phyloP scores from a whole-genome alignment of 2,329 filamentous ascomycete species.

The Ascochyta lentis region DNA sequence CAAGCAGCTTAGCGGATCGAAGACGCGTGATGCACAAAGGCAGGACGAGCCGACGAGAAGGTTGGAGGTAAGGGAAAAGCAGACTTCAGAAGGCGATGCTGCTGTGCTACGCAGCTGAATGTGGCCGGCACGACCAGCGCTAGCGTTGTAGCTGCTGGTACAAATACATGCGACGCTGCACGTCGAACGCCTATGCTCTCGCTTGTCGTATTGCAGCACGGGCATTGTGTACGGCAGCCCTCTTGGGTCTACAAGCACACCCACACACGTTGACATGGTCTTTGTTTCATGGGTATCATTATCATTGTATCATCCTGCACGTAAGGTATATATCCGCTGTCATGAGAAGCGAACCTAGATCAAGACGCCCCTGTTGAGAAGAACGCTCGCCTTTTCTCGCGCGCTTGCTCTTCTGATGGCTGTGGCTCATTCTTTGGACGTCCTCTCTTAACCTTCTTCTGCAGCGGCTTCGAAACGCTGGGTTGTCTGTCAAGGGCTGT shows the following conservation, averaged over 20 bases:
- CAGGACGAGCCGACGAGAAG: too few relatives aligned
- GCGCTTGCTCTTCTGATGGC: conserved; percentile 30
- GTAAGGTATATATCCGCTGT: not conserved
- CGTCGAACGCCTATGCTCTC: too few relatives aligned
- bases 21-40: not conserved
- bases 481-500: conserved; percentile 16
- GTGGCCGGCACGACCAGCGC: too few relatives aligned
- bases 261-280: too few relatives aligned
- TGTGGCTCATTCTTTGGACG: conserved; percentile 35
- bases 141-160: too few relatives aligned
- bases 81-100: too few relatives aligned
- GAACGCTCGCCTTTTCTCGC: conserved; percentile 44
- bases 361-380: conserved; percentile 22
- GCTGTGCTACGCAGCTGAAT: too few relatives aligned
- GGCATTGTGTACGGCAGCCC: too few relatives aligned
- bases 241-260: too few relatives aligned
- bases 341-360: not conserved
- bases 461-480: conserved; percentile 17
- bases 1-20: not conserved
- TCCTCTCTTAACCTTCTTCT: conserved; percentile 41
- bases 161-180: too few relatives aligned
- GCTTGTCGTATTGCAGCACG: too few relatives aligned
- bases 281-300: not conserved
- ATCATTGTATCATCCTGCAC: not conserved
- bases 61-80: too few relatives aligned